These are phyloP conservation scores for Cenococcum geophilum DNA, from an alignment of 495 filamentous ascomycete genomes.

Conservation along the genomic window DNA sequence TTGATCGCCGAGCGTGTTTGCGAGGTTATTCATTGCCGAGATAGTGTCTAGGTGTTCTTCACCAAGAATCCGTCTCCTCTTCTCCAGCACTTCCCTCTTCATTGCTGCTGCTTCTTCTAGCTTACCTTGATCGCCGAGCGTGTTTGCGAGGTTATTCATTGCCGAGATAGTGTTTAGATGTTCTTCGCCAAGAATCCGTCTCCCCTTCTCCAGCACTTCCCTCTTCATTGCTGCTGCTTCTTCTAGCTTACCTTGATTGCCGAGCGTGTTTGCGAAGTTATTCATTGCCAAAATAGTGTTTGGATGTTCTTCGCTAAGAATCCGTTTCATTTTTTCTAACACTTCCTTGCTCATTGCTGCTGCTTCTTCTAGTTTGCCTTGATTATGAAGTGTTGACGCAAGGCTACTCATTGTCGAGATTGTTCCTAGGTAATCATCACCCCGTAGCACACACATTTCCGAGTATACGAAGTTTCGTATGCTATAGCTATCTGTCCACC, in stretches of 20 bases:
- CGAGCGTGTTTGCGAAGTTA: background rate
- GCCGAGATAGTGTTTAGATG: constrained; percentile 10
- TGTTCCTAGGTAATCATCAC: constrained; percentile 1
- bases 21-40: background rate
- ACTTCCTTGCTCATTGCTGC: background rate
- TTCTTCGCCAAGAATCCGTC: constrained; percentile 7
- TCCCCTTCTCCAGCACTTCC: background rate
- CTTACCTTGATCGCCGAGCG: constrained; percentile 12
- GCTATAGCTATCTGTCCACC: background rate
- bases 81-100: constrained; percentile 24
- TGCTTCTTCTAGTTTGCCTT: background rate
- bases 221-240: background rate
- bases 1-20: background rate
- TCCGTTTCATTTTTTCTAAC: background rate
- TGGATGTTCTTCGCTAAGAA: constrained; percentile 3
- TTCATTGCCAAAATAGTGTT: constrained; percentile 6
- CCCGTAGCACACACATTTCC: background rate
- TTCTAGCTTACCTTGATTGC: background rate
- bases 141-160: constrained; percentile 13
- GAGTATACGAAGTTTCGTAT: background rate
- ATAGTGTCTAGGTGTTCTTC: background rate
- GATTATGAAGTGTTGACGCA: background rate
- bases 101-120: constrained; percentile 19
- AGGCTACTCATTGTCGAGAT: constrained; percentile 12
- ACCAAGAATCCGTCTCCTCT: constrained; percentile 1